Conservation (phyloP, 2,329 filamentous ascomycete species). For the Cladosporium sp. region DNA sequence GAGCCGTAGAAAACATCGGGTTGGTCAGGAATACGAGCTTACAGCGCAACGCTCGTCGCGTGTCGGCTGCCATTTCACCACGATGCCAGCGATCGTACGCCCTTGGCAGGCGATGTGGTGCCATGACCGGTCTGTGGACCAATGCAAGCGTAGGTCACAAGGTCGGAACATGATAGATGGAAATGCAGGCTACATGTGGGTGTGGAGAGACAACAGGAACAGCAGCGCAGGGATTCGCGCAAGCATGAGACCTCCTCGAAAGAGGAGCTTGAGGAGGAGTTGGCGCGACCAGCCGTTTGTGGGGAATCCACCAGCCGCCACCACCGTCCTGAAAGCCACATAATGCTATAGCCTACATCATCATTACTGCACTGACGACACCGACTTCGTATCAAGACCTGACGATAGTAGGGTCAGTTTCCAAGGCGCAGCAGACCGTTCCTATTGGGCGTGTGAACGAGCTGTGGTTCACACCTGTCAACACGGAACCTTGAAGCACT, state of each 20-base stretch:
- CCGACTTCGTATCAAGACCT: neutral
- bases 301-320: constrained; percentile 3
- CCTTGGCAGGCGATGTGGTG: constrained; percentile 9
- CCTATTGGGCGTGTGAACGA: neutral
- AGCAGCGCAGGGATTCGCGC: neutral
- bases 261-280: neutral
- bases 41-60: neutral
- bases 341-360: neutral
- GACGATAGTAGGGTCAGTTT: neutral
- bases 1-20: neutral
- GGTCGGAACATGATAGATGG: neutral
- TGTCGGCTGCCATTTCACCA: neutral
- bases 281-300: neutral
- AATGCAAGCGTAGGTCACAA: neutral
- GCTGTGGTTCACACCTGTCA: neutral
- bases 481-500: neutral
- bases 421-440: neutral
- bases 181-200: neutral
- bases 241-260: neutral
- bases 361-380: neutral
- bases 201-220: neutral
- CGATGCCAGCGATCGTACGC: constrained; percentile 6
- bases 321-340: neutral
- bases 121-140: neutral
- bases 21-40: neutral